Evolutionary conservation across 2,329 filamentous ascomycete genomes (phyloP), one percentile per base, ranked within the genome.

Genomic region (Botrytis deweyae): DNA sequence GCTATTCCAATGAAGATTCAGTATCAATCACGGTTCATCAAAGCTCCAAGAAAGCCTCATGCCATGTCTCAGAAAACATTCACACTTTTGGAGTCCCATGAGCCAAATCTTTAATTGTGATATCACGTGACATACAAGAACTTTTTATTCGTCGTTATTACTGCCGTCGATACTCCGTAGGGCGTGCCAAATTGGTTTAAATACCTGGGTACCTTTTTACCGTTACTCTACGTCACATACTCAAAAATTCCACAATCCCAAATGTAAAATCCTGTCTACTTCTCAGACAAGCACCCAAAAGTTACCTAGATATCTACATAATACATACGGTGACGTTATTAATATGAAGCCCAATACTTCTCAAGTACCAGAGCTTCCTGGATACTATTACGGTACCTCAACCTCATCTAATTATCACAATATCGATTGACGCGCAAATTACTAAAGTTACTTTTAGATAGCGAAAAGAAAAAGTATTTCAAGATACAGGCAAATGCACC

Each of bases 381-480:
- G 88, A 1, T 87, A 86, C 75, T 89, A 88, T 77, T 89, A 84
- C 78, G 87, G 88, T 88, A 58, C n/a, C n/a, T 55, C 12, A 62
- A 71, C 61, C 65, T 61, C 22, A 38, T 46, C n/a, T 49, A 29
- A 36, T 38, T 18, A 14, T 46, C 36, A 33, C 42, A n/a, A 25
- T 42, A 22, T 66, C 58, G 7, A 29, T 44, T 22, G 33, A 5
- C 33, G 14, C 36, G 10, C 69, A n/a, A n/a, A 20, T 55, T 49
- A 64, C 55, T 33, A 25, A 65, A 40, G 29, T 33, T 46, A 12
- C 12, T n/a, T 5, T 52, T 71, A 89, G 88, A 90, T 75, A 70
- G 81, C 22, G 85, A 86, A 62, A 92, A 89, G 80, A 86, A 86
- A 55, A 91, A 88, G 76, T 93, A 92, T 79, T 93, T 92, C 82